Percentiles rank a stretch among this genome's conserved stretches.
These are phyloP conservation scores for Plectosphaerella sp. DNA, from an alignment of 2,329 filamentous ascomycete genomes.

Conservation along the genomic window DNA sequence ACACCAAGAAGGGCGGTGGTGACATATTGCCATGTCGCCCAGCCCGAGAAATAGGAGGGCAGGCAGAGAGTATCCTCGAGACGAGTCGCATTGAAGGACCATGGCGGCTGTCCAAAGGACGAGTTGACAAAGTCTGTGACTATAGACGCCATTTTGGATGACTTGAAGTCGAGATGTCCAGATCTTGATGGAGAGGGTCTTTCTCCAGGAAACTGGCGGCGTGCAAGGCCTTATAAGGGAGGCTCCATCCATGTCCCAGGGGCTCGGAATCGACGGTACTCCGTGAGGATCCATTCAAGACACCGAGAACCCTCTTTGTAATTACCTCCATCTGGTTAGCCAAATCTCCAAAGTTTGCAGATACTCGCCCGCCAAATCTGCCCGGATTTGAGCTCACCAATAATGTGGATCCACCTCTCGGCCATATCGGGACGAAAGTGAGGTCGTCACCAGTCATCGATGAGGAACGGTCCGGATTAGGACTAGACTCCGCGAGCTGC, in stretches of 20 bases:
- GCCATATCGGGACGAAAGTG: neutral
- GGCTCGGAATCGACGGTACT: too few relatives aligned
- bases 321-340: too few relatives aligned
- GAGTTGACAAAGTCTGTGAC: neutral
- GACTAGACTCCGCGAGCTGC: constrained; percentile 26
- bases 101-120: neutral
- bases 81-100: neutral
- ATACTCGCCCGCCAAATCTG: too few relatives aligned
- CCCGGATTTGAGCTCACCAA: neutral
- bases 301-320: too few relatives aligned
- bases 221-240: too few relatives aligned
- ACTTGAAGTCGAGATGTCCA: neutral
- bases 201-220: too few relatives aligned
- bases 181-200: too few relatives aligned
- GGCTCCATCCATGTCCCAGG: too few relatives aligned
- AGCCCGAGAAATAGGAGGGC: constrained; percentile 5
- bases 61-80: neutral
- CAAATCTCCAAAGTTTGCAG: too few relatives aligned
- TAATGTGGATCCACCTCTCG: neutral
- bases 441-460: neutral
- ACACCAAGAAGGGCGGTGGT: constrained; percentile 25
- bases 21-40: constrained; percentile 23
- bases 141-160: neutral
- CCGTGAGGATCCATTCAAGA: too few relatives aligned
- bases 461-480: constrained; percentile 8